Evolutionary conservation across 192 early-diverging fungal species (phyloP).

Genomic region (Coemansia sp.): DNA sequence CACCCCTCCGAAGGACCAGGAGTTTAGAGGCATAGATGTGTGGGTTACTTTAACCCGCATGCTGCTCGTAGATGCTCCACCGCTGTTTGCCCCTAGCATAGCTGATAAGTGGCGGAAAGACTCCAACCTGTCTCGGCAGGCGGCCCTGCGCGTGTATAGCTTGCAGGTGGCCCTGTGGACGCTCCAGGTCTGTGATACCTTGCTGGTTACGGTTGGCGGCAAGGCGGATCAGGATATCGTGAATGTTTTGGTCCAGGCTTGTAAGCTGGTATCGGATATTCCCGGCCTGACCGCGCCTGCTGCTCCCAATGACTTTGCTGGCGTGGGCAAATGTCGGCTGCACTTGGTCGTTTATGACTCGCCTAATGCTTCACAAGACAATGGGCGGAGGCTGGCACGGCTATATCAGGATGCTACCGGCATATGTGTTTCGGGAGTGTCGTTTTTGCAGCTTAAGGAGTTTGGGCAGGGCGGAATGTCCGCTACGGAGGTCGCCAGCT

Average conservation of each 20-base stretch:
- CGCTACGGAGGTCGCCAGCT: too few species aligned
- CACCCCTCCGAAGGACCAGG: too few species aligned
- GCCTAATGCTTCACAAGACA: not conserved
- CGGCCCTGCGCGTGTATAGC: slow-evolving; percentile 14
- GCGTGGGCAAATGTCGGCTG: not conserved
- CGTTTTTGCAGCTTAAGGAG: slow-evolving; percentile 18
- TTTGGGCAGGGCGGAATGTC: not conserved
- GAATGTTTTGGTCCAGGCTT: slow-evolving; percentile 10
- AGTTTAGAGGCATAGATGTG: slow-evolving; percentile 11
- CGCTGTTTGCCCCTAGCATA: slow-evolving; percentile 7
- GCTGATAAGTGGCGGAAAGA: slow-evolving; percentile 6
- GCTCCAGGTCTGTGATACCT: slow-evolving; percentile 31
- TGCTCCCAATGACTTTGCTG: not conserved
- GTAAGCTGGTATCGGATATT: slow-evolving; percentile 5
- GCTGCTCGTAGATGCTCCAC: slow-evolving; percentile 31
- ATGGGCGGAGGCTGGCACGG: not conserved
- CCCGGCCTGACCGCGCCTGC: slow-evolving; percentile 16
- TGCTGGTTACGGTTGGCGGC: slow-evolving; percentile 18
- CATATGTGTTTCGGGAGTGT: slow-evolving; percentile 19
- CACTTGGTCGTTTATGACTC: not conserved
- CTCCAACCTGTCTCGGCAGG: not conserved
- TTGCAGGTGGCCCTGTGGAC: slow-evolving; percentile 29
- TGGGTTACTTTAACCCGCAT: slow-evolving; percentile 14
- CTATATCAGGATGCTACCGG: slow-evolving; percentile 26
- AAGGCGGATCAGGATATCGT: slow-evolving; percentile 20